Base-by-base conservation (phyloP, 2,329 filamentous ascomycete species). In the Helotiales sp. region DNA sequence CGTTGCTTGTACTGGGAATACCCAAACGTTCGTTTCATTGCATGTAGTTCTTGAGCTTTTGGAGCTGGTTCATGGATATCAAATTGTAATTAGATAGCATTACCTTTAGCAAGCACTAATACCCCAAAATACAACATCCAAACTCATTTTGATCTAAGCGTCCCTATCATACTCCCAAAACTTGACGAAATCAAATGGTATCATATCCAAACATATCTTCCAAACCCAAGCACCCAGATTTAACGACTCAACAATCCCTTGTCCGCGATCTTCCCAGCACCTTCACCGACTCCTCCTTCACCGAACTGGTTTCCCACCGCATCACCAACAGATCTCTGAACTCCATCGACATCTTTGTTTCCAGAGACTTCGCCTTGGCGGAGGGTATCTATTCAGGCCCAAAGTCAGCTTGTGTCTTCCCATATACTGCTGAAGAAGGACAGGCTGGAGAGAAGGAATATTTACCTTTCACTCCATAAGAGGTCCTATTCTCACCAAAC, bases 401-500 rank as follows among this genome's bases (percentile, higher is more conserved):
- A 15, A n/a, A 15, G n/a, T 48, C 29, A 55, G 24, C 15, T 19
- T 24, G 24, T 30, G 9, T 2, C 13, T 24, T 42, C 15, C 25
- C 30, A 33, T 27, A 8, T 24, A 6, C 7, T 8, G 15, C 12
- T 15, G 2, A 13, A 49, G 19, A 12, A 13, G 10, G 15, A 25
- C 19, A 22, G 24, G 33, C 42, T 22, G 15, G 33, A 54, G 36
- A 24, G 7, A 31, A 31, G 8, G n/a, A n/a, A n/a, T n/a, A n/a
- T n/a, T n/a, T 46, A 67, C 68, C 67, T 66, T 70, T 70, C 2
- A 65, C 52, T 10, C 63, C 66, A 36, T 69, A 70, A 0, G 62
- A 64, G 4, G 66, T 62, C 12, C 67, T 51, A 36, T 70, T 70
- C 55, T 70, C 63, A 0, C 68, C 67, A 55, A 69, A 69, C 38